These are phyloP conservation scores for Populus tomentosa DNA, from an alignment of 441 rosid genomes.

Conservation along the genomic window DNA sequence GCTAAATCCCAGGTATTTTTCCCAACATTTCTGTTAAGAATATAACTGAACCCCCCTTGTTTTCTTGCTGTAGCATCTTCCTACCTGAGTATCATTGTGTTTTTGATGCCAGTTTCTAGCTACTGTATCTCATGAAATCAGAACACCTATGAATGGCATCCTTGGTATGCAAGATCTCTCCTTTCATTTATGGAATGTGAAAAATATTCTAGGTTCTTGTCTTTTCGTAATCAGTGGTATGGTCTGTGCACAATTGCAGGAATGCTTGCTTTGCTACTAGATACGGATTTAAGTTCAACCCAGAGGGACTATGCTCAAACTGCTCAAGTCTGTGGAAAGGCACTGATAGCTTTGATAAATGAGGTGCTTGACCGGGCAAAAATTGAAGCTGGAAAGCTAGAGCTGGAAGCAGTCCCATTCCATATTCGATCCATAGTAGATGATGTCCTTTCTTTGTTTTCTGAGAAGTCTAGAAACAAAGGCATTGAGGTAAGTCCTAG, in stretches of 20 bases:
- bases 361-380: conserved; percentile 99
- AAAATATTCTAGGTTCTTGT: neutral
- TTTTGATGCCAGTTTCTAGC: conserved; percentile 66
- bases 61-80: conserved; percentile 4
- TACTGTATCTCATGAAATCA: conserved; percentile 92
- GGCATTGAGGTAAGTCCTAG: conserved; percentile 72
- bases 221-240: conserved; percentile 1
- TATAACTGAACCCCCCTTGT: neutral
- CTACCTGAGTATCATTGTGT: conserved; percentile 5
- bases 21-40: neutral
- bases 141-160: conserved; percentile 99
- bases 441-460: conserved; percentile 91
- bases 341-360: conserved; percentile 85
- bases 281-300: conserved; percentile 80
- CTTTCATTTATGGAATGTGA: conserved; percentile 7
- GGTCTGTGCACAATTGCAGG: conserved; percentile 37
- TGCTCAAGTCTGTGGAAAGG: conserved; percentile 94
- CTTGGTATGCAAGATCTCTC: conserved; percentile 52
- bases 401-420: conserved; percentile 77
- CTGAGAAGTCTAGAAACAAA: conserved; percentile 85
- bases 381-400: conserved; percentile 93
- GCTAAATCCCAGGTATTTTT: conserved; percentile 79
- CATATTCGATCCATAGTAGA: conserved; percentile 75
- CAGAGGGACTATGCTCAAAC: conserved; percentile 95
- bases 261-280: conserved; percentile 87